phyloP scores from a whole-genome alignment of 2,329 filamentous ascomycete species.

The Ophiostoma sp. region DNA sequence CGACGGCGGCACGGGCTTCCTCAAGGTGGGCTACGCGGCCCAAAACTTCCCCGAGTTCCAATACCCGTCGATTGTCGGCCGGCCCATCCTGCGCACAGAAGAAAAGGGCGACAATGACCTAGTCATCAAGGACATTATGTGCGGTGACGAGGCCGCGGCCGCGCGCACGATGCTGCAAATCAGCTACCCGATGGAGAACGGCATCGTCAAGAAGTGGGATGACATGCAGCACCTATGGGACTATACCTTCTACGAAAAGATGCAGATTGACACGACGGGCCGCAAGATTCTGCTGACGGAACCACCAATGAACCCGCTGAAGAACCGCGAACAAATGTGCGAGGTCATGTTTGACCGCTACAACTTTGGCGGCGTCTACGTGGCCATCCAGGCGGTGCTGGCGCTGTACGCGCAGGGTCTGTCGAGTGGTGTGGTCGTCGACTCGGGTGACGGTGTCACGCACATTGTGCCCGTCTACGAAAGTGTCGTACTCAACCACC shows the following conservation, averaged over 20 bases:
- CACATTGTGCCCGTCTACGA: constrained; percentile 99
- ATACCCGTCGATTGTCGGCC: constrained; percentile 96
- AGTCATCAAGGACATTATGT: constrained; percentile 98
- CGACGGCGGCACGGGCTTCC: constrained; percentile 98
- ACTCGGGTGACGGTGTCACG: constrained; percentile 96
- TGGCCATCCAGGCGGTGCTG: constrained; percentile 95
- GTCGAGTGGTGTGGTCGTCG: constrained; percentile 93
- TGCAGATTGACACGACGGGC: constrained; percentile 84
- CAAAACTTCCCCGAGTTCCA: constrained; percentile 99
- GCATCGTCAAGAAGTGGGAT: constrained; percentile 99
- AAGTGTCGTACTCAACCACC: constrained; percentile 94
- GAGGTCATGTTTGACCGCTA: constrained; percentile 99
- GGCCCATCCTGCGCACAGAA: constrained; percentile 95
- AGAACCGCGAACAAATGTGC: constrained; percentile 96
- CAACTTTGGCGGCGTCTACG: constrained; percentile 93
- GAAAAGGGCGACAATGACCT: constrained; percentile 66
- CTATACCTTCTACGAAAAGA: constrained; percentile 97
- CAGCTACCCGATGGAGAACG: constrained; percentile 99
- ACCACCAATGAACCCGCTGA: constrained; percentile 91
- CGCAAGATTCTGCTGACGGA: constrained; percentile 83
- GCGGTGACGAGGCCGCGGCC: constrained; percentile 94
- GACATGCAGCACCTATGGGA: constrained; percentile 99
- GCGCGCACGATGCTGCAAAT: constrained; percentile 97
- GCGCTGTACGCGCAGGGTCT: constrained; percentile 95
- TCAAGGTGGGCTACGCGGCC: constrained; percentile 98